phyloP scores from a whole-genome alignment of 352 stramenopile species.

The Pythium periplocum region DNA sequence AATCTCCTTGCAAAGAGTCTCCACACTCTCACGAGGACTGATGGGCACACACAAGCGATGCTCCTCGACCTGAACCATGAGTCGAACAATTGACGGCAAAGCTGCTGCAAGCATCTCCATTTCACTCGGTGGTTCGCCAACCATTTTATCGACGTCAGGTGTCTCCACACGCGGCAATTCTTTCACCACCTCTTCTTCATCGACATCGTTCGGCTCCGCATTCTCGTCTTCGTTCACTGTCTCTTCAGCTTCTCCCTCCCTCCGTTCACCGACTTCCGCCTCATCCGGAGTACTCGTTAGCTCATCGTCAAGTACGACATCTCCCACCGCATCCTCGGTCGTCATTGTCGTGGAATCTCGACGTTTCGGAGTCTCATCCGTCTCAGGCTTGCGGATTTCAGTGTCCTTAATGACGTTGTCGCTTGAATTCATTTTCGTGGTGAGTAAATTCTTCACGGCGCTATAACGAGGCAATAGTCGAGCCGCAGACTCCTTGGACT shows the following conservation, averaged over 20 bases:
- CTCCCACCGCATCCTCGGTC: too few species aligned
- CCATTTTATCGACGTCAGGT: too few species aligned
- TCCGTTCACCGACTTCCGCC: too few species aligned
- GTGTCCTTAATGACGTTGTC: neutral
- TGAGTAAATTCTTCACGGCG: constrained; percentile 29
- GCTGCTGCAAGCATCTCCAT: constrained; percentile 15
- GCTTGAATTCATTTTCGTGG: neutral
- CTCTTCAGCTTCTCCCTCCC: constrained; percentile 3
- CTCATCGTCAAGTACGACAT: too few species aligned
- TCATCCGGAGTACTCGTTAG: too few species aligned
- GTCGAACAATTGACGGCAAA: constrained; percentile 35
- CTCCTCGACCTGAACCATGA: constrained; percentile 52
- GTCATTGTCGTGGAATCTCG: too few species aligned
- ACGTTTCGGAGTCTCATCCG: too few species aligned
- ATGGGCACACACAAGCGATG: constrained; percentile 51
- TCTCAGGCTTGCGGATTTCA: constrained; percentile 1
- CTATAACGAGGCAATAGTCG: constrained; percentile 30
- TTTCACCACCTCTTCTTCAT: neutral
- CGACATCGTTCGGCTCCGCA: neutral
- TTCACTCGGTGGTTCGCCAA: neutral
- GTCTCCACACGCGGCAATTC: too few species aligned
- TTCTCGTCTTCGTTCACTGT: neutral
- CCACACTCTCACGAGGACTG: constrained; percentile 38
- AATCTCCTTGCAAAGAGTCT: constrained; percentile 43
- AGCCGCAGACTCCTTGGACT: constrained; percentile 35